Evolutionary conservation across 2,329 filamentous ascomycete species (phyloP), one percentile per base, ranked within the genome.

Genomic region (Paraphoma sp.): DNA sequence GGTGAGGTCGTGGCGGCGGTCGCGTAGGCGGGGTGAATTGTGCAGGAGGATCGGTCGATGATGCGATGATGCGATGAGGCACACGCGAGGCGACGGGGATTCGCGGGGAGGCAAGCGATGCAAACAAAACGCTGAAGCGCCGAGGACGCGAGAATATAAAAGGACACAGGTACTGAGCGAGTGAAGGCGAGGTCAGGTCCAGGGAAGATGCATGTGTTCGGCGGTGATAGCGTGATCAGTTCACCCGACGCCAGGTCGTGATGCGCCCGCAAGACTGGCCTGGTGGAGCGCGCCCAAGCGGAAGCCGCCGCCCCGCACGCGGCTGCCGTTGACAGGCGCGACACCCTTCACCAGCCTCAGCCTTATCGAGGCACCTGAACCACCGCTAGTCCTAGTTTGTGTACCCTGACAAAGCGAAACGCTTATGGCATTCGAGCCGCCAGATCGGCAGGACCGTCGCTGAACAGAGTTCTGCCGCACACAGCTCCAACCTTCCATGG

Each of bases 31-130:
- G 45, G 51, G 44, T 42, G 45, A 55, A 52, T 48, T 12, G 46
- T 36, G 51, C 53, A 38, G 17, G 10, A 9, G 41, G 48, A n/a
- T 42, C 16, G 46, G 47, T 60, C 42, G 56, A 59, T 67, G 63
- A 66, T 59, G 62, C 60, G 59, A 59, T 61, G 53, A 61, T 60
- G 57, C 50, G 56, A 55, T 50, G 53, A 51, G n/a, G 60, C 44
- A 33, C 12, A 23, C 28, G 28, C 43, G 43, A 30, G 43, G 18
- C 43, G 43, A 30, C 43, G 29, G 17, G 28, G 33, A 31, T 38
- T 16, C 46, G 46, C 17, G 46, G 46, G 46, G 23, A 23, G 46
- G 46, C 46, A 48, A 48, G 30, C 46, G 23, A 38, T 48, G 46
- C 46, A 48, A 29, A 41, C 16, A 23, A 10, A 42, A 42, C n/a